Evolutionary conservation across 352 stramenopile species (phyloP).

Genomic region (Globisporangium yorkense): DNA sequence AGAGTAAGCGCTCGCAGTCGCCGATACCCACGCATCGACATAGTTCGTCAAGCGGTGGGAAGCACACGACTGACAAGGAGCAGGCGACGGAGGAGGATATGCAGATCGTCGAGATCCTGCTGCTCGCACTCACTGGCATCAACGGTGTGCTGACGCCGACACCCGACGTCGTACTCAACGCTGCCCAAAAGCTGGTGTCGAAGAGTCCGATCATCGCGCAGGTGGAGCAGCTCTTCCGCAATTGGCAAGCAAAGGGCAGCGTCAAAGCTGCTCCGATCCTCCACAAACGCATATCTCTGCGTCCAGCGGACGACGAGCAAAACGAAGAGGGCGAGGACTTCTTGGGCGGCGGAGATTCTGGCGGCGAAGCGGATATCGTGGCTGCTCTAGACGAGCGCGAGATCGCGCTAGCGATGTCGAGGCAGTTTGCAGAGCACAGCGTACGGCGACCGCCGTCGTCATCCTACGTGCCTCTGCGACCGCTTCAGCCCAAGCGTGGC

Average conservation of each 20-base stretch:
- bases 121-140: conserved; percentile 29
- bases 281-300: conserved; percentile 1
- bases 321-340: conserved; percentile 21
- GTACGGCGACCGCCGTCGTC: conserved; percentile 4
- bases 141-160: conserved; percentile 24
- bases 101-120: conserved; percentile 26
- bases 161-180: conserved; percentile 20
- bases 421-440: conserved; percentile 22
- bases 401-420: conserved; percentile 19
- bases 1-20: conserved; percentile 5
- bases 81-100: conserved; percentile 6
- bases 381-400: conserved; percentile 14
- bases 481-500: conserved; percentile 21
- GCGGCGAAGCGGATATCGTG: conserved; percentile 9
- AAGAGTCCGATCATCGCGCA: conserved; percentile 25
- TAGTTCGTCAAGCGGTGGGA: conserved; percentile 5
- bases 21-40: not conserved
- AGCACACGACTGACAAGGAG: conserved; percentile 3
- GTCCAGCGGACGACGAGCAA: not conserved
- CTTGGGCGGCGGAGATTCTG: conserved; percentile 10
- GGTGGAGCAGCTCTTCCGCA: conserved; percentile 29
- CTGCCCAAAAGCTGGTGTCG: conserved; percentile 15
- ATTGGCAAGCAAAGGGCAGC: conserved; percentile 27
- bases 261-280: not conserved
- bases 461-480: conserved; percentile 17